These are phyloP conservation scores for Stachybotrys echinatus DNA, from an alignment of 2,329 filamentous ascomycete species.

Conservation along the genomic window DNA sequence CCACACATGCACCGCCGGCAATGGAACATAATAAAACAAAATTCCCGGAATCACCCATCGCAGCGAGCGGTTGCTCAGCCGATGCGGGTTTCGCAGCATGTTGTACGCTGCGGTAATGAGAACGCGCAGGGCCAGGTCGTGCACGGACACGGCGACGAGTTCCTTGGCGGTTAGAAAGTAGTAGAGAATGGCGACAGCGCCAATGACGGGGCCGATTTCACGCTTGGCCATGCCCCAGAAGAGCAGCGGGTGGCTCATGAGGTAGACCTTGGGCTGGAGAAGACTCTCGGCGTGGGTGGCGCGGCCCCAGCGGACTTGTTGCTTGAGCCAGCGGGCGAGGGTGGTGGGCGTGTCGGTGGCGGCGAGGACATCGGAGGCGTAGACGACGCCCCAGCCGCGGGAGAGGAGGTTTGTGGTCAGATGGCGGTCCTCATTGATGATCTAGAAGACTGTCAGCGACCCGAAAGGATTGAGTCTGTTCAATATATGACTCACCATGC, in stretches of 20 bases:
- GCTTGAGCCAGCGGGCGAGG: conserved; percentile 16
- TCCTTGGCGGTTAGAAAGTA: conserved; percentile 13
- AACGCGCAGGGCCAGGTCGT: conserved; percentile 10
- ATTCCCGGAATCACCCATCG: conserved; percentile 16
- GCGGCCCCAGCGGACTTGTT: conserved; percentile 17
- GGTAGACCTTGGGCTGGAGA: conserved; percentile 15
- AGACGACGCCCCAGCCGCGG: conserved; percentile 20
- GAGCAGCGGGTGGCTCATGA: conserved; percentile 16
- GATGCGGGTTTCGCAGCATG: conserved; percentile 15
- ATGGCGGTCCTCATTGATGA: conserved; percentile 19
- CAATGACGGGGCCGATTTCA: conserved; percentile 14
- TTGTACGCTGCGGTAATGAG: conserved; percentile 11
- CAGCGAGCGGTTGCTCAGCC: conserved; percentile 8
- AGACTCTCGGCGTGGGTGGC: conserved; percentile 18
- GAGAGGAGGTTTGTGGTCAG: conserved; percentile 17
- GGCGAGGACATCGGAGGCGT: conserved; percentile 18
- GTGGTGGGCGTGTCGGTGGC: conserved; percentile 16
- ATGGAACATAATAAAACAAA: conserved; percentile 16
- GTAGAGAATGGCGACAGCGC: conserved; percentile 11
- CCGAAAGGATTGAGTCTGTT: neutral
- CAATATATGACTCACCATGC: conserved; percentile 11
- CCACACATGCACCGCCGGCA: conserved; percentile 17
- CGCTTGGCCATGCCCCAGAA: conserved; percentile 17
- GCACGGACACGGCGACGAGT: conserved; percentile 10
- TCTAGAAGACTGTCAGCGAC: conserved; percentile 5